Conservation (phyloP, 441 rosid species). For the Brassica hybrid region DNA sequence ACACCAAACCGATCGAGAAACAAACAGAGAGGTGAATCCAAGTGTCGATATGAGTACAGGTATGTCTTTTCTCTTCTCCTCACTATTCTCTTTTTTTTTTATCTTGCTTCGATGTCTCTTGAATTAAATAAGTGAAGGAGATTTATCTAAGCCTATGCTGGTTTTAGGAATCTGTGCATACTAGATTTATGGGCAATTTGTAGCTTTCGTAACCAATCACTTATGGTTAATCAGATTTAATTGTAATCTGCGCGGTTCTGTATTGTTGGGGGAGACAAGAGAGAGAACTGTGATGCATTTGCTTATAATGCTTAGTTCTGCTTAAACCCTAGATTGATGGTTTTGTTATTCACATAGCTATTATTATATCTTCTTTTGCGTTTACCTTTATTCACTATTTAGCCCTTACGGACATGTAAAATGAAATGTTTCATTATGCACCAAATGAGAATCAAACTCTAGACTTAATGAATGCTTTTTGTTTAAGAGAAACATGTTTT, state of each 20-base stretch:
- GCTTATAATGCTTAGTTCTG: neutral
- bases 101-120: neutral
- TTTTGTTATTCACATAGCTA: neutral
- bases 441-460: neutral
- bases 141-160: neutral
- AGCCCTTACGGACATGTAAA: neutral
- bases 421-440: constrained; percentile 7
- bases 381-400: neutral
- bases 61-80: neutral
- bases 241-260: neutral
- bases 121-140: neutral
- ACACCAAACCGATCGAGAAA: neutral
- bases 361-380: neutral
- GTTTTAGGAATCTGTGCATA: neutral
- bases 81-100: neutral
- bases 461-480: neutral
- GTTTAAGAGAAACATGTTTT: constrained; percentile 2
- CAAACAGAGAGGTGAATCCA: neutral
- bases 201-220: neutral
- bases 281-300: neutral
- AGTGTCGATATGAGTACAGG: constrained; percentile 34
- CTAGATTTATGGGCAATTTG: neutral
- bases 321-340: neutral
- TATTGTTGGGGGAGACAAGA: neutral
- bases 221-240: neutral